phyloP scores from a whole-genome alignment of 768 basidiomycete species.

The Trametes villosa region DNA sequence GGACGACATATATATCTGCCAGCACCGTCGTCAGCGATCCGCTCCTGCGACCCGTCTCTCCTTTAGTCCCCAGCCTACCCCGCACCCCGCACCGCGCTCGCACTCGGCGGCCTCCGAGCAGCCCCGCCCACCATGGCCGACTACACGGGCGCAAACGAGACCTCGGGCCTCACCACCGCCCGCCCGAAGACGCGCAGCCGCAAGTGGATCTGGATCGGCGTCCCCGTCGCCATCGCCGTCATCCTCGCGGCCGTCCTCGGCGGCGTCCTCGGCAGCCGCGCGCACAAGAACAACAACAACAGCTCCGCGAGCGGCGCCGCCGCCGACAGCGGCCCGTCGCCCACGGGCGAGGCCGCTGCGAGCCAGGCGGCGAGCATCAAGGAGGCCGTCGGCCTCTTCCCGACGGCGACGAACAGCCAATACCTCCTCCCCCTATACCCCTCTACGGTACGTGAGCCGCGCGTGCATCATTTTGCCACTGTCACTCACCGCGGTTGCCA shows the following conservation, averaged over 20 bases:
- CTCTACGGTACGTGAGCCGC: conserved; percentile 67
- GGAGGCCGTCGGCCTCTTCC: conserved; percentile 64
- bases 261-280: conserved; percentile 75
- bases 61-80: conserved; percentile 4
- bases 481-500: neutral
- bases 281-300: conserved; percentile 44
- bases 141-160: conserved; percentile 67
- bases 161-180: conserved; percentile 70
- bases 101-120: conserved; percentile 22
- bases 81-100: conserved; percentile 5
- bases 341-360: conserved; percentile 18
- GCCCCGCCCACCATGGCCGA: conserved; percentile 57
- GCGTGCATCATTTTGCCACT: neutral
- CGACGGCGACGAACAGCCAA: conserved; percentile 77
- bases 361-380: conserved; percentile 41
- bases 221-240: conserved; percentile 68
- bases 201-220: conserved; percentile 76
- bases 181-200: conserved; percentile 55
- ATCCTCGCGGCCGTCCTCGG: conserved; percentile 73
- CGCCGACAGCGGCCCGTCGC: conserved; percentile 1
- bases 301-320: neutral
- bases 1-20: neutral
- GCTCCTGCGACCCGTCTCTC: conserved; percentile 17
- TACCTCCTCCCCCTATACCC: conserved; percentile 87
- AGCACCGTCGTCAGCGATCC: conserved; percentile 1